Percentiles rank a stretch among this genome's conserved stretches.
These are phyloP conservation scores for Primulina eburnea DNA, from an alignment of 257 asterid species.

Conservation along the genomic window DNA sequence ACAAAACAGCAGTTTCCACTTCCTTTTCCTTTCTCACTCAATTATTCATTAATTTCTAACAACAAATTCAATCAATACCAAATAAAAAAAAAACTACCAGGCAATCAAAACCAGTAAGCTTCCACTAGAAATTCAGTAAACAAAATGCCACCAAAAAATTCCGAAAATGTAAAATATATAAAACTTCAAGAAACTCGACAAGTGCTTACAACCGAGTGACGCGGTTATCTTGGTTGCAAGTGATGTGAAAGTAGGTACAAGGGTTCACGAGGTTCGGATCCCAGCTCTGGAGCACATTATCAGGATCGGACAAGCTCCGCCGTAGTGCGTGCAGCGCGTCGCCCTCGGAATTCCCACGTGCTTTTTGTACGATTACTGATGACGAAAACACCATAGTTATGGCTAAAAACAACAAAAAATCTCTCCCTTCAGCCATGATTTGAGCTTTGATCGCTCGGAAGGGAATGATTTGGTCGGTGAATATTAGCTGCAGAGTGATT, in stretches of 20 bases:
- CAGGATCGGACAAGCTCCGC: slow-evolving; percentile 74
- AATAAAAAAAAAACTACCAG: too few species aligned
- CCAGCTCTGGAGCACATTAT: slow-evolving; percentile 80
- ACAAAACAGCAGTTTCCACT: too few species aligned
- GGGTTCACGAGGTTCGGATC: slow-evolving; percentile 83
- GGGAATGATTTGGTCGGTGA: too few species aligned
- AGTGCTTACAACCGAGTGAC: background rate
- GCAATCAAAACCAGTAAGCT: background rate
- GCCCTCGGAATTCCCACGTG: slow-evolving; percentile 60
- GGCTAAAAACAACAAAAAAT: background rate
- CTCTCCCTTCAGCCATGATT: background rate
- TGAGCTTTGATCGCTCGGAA: background rate
- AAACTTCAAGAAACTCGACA: background rate
- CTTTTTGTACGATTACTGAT: slow-evolving; percentile 4
- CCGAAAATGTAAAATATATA: too few species aligned
- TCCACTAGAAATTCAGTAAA: background rate
- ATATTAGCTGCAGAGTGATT: too few species aligned
- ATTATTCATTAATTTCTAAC: too few species aligned
- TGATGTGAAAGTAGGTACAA: slow-evolving; percentile 42
- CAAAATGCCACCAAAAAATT: background rate
- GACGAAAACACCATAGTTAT: background rate
- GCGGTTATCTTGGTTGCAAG: background rate
- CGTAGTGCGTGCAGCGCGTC: slow-evolving; percentile 79
- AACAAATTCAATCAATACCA: background rate
- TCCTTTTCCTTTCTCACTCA: too few species aligned